Evolutionary conservation across 75 land plant species (phyloP), one percentile per base, ranked within the genome.

Genomic region (Azolla pinnata): DNA sequence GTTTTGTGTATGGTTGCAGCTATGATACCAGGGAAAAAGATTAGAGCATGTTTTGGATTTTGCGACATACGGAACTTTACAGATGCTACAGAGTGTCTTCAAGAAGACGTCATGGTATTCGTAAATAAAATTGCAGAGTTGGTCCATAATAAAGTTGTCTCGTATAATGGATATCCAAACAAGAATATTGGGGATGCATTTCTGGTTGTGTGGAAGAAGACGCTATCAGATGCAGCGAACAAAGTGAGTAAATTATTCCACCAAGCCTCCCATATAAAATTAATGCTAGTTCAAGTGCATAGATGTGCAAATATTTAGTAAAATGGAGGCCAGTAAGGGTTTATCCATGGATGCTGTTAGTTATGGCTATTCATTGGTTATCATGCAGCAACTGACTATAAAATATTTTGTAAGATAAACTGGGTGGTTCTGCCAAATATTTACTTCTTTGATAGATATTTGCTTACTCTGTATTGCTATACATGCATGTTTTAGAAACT

Each of bases 61-160:
- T 74, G 77, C 63, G 77, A 74, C 35, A 74, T 74, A 23, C 57
- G 77, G 9, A 74, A 74, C 55, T 74, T 74, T 45, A 74, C 77
- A 29, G 73, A 74, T 63, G 77, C 77, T 7, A 74, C 77, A 1
- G 77, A 74, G 31, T 74, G 77, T 49, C 60, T 74, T 14, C 77
- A 74, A 69, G 77, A 74, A 26, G 77, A 74, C 16, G 77, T 74
- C 29, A 74, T 74, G 77, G 72, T 74, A 60, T 74, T 73, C 63
- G 77, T 74, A 14, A 74, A 74, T 33, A 68, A 54, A 44, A 74
- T 74, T 60, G 77, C 77, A 1, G 77, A 74, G 40, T 60, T 74
- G 21, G 73, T 74, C 4, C 77, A 74, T 40, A 74, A 56, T 31
- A 74, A 74, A 35, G 77, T 68, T 17, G 46, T 64, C 10, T 26